phyloP scores from a whole-genome alignment of 1,284 basidiomycete species.

The Pisolithus thermaeus region DNA sequence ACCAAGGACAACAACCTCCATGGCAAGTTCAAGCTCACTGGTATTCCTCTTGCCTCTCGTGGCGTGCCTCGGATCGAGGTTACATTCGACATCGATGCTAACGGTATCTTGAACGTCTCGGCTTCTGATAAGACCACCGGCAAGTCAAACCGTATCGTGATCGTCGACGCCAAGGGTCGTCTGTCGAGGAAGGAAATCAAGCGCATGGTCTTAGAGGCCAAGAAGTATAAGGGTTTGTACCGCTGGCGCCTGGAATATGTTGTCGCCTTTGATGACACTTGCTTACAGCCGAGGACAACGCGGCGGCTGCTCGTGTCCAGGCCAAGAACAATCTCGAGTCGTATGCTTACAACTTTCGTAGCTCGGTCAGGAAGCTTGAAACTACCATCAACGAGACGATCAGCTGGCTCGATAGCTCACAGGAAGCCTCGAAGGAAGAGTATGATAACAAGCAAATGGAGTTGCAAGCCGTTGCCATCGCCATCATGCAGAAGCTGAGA shows the following conservation, averaged over 20 bases:
- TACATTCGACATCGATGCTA: constrained; percentile 98
- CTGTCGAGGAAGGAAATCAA: constrained; percentile 98
- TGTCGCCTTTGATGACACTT: constrained; percentile 17
- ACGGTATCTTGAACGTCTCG: constrained; percentile 96
- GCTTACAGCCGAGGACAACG: constrained; percentile 69
- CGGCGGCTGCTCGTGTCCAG: constrained; percentile 74
- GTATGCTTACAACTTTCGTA: constrained; percentile 95
- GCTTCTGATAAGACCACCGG: constrained; percentile 98
- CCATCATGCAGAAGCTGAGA: constrained; percentile 95
- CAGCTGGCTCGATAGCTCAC: constrained; percentile 83
- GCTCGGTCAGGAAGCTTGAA: constrained; percentile 82
- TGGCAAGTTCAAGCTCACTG: constrained; percentile 98
- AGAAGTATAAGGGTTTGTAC: constrained; percentile 81
- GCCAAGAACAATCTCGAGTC: constrained; percentile 91
- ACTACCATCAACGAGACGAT: constrained; percentile 82
- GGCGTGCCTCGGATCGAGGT: constrained; percentile 98
- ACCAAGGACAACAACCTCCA: constrained; percentile 99
- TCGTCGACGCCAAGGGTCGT: constrained; percentile 98
- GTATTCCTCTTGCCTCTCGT: constrained; percentile 96
- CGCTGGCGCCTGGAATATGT: not conserved
- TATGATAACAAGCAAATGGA: constrained; percentile 96
- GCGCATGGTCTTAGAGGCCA: constrained; percentile 91
- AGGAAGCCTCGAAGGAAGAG: constrained; percentile 94
- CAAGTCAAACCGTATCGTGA: constrained; percentile 94
- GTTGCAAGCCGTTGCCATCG: constrained; percentile 86